Base-by-base conservation (phyloP, 306 rosid species). In the Rubus parviflorus region DNA sequence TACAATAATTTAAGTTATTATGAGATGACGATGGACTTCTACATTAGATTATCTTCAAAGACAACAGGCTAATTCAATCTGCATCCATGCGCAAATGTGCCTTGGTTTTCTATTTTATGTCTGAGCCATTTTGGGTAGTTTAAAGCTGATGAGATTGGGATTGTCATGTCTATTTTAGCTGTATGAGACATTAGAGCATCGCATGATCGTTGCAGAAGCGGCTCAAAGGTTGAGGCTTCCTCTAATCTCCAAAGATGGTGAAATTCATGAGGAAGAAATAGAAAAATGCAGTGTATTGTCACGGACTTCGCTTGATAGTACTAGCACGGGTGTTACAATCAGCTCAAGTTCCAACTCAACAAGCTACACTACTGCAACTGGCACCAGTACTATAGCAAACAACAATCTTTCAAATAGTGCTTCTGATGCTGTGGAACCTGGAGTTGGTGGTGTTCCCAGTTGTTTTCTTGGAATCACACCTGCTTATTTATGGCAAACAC, bases 191-290 rank as follows among this genome's bases (percentile, higher is more conserved):
- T 82, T 95, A 82, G 99, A 95, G 86, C 97, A 95, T 81, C 90
- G 91, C 71, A 88, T 95, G 97, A 86, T 84, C 51, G 89, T 90
- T 53, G 97, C 99, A 66, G 99, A 95, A 87, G 97, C 99, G 42
- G 95, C 94, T 77, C 99, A 95, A 82, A 86, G 93, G 83, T 85
- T 91, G 83, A 92, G 99, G 83, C 89, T 95, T 66, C 99, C 99
- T 81, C 91, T 91, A 49, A 91, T 92, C 78, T 88, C 97, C 76
- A 95, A 95, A 86, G 97, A 95, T 74, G 99, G 99, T 54, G 97
- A 95, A 87, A 83, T 95, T 79, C 91, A 83, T 1, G 92, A 88
- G 81, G 97, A 95, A 57, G 97, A 95, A 72, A 95, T 95, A 73
- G 97, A 95, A 82, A 92, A 88, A 71, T 75, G 91, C 83, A 95